A percentile compares a stretch with the other conserved stretches of the same genome.
Conservation (phyloP, 441 rosid species). For the Gossypium gossypioides region DNA sequence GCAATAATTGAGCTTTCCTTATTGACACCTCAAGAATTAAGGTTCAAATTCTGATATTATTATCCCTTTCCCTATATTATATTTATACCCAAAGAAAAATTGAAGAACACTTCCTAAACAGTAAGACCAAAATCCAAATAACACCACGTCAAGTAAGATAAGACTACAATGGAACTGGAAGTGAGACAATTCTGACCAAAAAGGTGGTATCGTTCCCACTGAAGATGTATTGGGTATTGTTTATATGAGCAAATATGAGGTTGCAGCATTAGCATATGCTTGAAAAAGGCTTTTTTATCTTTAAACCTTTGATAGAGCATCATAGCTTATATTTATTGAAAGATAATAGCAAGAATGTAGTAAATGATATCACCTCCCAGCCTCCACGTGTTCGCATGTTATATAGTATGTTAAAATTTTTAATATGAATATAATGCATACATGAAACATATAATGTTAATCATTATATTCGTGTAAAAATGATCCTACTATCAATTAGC, state of each 20-base stretch:
- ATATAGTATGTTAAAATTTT: not conserved
- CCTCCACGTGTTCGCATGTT: not conserved
- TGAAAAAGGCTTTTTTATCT: not conserved
- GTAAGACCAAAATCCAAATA: too few species aligned
- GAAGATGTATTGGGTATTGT: not conserved
- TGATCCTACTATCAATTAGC: not conserved
- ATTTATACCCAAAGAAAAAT: too few species aligned
- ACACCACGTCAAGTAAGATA: too few species aligned
- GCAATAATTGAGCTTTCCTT: too few species aligned
- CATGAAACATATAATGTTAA: not conserved
- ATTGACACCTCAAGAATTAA: too few species aligned
- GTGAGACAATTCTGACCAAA: not conserved
- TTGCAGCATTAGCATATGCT: not conserved
- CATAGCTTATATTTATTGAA: not conserved
- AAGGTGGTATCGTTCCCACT: not conserved
- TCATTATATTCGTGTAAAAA: not conserved
- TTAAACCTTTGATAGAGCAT: not conserved
- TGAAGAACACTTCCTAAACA: too few species aligned
- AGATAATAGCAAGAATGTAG: not conserved
- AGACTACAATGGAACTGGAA: not conserved
- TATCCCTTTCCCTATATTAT: too few species aligned
- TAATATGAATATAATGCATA: not conserved
- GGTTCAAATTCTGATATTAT: too few species aligned
- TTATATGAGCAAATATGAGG: not conserved
- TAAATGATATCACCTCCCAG: not conserved